A percentile compares a stretch with the other conserved stretches of the same genome.
These are phyloP conservation scores for Yamadazyma sp. DNA, from an alignment of 1,139 yeast genomes.

Conservation along the genomic window DNA sequence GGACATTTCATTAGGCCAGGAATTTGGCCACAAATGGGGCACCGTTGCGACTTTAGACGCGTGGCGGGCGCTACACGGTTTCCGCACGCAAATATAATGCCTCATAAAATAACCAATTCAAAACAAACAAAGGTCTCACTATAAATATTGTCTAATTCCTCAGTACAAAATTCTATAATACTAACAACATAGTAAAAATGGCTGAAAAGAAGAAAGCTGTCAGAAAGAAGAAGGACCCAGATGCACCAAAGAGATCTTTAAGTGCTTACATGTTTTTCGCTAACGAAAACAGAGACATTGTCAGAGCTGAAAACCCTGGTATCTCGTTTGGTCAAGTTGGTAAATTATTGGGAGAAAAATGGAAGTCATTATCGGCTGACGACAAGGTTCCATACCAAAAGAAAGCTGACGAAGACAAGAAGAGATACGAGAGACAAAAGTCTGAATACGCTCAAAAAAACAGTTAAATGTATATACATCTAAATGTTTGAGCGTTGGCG, in stretches of 20 bases:
- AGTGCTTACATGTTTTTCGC: conserved; percentile 99
- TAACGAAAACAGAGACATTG: conserved; percentile 92
- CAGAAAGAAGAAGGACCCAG: conserved; percentile 78
- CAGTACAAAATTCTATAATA: conserved; percentile 7
- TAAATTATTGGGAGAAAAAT: conserved; percentile 87
- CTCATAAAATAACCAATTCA: background rate
- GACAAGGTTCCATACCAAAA: conserved; percentile 88
- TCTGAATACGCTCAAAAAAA: conserved; percentile 74
- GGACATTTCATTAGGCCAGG: background rate
- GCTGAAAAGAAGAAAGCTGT: conserved; percentile 47
- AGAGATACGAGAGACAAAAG: conserved; percentile 95
- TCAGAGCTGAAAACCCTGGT: conserved; percentile 93
- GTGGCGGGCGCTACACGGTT: conserved; percentile 5
- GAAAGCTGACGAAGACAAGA: conserved; percentile 93
- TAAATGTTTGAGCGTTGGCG: no score
- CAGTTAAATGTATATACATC: conserved; percentile 11
- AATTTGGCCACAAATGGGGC: background rate
- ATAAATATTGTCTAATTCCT: conserved; percentile 7
- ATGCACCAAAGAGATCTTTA: conserved; percentile 97
- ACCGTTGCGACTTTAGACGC: background rate
- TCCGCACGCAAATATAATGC: background rate
- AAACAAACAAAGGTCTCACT: conserved; percentile 11
- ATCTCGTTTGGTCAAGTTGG: conserved; percentile 92
- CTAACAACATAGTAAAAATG: conserved; percentile 11
- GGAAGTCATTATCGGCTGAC: conserved; percentile 84